Evolutionary conservation across 2,329 filamentous ascomycete species (phyloP).

Genomic region (Sporothrix schenckii): DNA sequence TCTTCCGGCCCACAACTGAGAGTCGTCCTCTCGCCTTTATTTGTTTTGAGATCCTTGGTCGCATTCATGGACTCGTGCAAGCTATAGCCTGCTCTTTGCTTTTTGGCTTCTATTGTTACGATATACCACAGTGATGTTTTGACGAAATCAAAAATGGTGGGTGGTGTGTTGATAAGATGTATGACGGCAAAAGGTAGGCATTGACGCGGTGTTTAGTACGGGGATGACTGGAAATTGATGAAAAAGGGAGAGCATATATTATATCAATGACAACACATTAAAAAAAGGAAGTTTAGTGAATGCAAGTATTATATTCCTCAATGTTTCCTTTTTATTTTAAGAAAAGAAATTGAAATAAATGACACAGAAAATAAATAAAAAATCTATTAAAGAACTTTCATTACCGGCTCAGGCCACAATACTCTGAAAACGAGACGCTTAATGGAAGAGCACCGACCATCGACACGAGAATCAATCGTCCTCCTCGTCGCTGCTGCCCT

Average conservation of each 20-base stretch:
- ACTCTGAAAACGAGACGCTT: not conserved
- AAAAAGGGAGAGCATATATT: not conserved
- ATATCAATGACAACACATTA: too few species aligned
- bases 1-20: not conserved
- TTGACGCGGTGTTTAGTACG: not conserved
- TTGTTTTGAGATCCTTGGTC: not conserved
- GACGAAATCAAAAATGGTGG: not conserved
- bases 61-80: not conserved
- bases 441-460: not conserved
- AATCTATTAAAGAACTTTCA: too few species aligned
- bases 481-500: constrained; percentile 38
- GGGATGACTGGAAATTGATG: not conserved
- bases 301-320: too few species aligned
- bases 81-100: constrained; percentile 1
- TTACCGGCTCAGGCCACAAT: not conserved
- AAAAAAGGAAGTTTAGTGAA: too few species aligned
- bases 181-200: too few species aligned
- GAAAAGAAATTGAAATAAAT: too few species aligned
- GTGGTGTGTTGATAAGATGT: not conserved
- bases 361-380: too few species aligned
- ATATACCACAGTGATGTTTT: constrained; percentile 11
- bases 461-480: constrained; percentile 18
- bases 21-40: constrained; percentile 5
- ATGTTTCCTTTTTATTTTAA: too few species aligned
- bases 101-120: constrained; percentile 8